Percentiles rank a stretch among this genome's conserved stretches.
These are phyloP conservation scores for Glycine tomentella DNA, from an alignment of 306 rosid species.

Conservation along the genomic window DNA sequence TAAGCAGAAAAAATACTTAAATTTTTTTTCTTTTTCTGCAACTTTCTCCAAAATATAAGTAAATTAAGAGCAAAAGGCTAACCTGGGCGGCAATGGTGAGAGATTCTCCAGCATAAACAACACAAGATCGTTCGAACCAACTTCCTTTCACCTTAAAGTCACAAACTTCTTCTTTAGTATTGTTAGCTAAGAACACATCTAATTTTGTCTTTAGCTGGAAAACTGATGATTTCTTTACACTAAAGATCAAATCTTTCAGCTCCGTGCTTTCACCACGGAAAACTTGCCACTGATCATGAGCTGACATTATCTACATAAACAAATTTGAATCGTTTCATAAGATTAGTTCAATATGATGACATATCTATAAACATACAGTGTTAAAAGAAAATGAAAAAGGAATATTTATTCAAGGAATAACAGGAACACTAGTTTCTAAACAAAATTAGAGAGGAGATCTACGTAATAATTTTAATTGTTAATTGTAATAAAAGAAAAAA, in stretches of 20 bases:
- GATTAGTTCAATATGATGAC: neutral
- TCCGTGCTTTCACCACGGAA: constrained; percentile 49
- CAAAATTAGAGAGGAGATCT: too few relatives aligned
- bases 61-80: neutral
- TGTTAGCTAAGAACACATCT: constrained; percentile 68
- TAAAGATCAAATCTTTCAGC: constrained; percentile 45
- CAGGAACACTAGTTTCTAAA: neutral
- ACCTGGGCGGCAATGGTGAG: constrained; percentile 53
- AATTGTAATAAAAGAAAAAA: too few relatives aligned
- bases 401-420: neutral
- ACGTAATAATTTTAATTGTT: too few relatives aligned
- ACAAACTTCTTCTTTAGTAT: constrained; percentile 55
- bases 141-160: constrained; percentile 67
- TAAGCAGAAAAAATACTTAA: too few relatives aligned
- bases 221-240: constrained; percentile 53
- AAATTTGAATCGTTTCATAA: neutral
- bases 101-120: constrained; percentile 60
- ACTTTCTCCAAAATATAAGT: too few relatives aligned
- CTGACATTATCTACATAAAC: neutral
- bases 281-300: constrained; percentile 55
- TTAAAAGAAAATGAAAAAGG: neutral
- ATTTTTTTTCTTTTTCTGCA: too few relatives aligned
- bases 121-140: constrained; percentile 63
- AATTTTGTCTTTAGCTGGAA: constrained; percentile 62
- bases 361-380: neutral